Evolutionary conservation across 1,139 yeast species (phyloP).

Genomic region (Geotrichum fermentans): DNA sequence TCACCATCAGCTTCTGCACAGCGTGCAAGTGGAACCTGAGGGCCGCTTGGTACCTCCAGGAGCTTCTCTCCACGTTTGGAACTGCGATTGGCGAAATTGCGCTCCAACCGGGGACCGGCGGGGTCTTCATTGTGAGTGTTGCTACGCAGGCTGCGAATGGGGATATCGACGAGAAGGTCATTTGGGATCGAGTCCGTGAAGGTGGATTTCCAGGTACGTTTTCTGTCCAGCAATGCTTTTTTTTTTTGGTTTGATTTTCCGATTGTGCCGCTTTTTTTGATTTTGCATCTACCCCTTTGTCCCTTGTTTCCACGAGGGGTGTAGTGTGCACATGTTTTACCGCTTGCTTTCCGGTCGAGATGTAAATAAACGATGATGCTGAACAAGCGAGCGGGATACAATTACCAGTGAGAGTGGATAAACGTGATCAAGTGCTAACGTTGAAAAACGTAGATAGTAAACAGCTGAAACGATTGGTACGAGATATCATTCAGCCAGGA

Average conservation of each 20-base stretch:
- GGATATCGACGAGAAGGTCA: constrained; percentile 22
- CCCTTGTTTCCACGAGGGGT: neutral
- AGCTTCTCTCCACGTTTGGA: constrained; percentile 56
- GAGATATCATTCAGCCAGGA: constrained; percentile 47
- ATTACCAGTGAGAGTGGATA: constrained; percentile 1
- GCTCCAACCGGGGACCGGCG: constrained; percentile 49
- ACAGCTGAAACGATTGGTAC: constrained; percentile 49
- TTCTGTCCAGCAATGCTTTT: neutral
- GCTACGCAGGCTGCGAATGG: constrained; percentile 20
- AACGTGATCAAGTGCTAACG: constrained; percentile 14
- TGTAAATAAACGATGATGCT: neutral
- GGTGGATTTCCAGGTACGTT: constrained; percentile 53
- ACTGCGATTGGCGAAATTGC: constrained; percentile 50
- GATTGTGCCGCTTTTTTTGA: constrained; percentile 7
- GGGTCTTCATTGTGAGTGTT: constrained; percentile 48
- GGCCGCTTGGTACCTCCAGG: constrained; percentile 66
- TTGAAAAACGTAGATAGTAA: constrained; percentile 44
- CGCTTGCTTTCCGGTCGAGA: too few relatives aligned
- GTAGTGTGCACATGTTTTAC: neutral
- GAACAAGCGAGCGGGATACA: neutral
- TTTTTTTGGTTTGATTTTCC: neutral
- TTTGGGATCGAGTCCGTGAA: constrained; percentile 53
- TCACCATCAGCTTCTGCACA: constrained; percentile 54
- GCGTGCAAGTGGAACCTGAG: constrained; percentile 62
- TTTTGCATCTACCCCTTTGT: too few relatives aligned